phyloP scores from a whole-genome alignment of 257 asterid genomes.

The Primulina huaijiensis region DNA sequence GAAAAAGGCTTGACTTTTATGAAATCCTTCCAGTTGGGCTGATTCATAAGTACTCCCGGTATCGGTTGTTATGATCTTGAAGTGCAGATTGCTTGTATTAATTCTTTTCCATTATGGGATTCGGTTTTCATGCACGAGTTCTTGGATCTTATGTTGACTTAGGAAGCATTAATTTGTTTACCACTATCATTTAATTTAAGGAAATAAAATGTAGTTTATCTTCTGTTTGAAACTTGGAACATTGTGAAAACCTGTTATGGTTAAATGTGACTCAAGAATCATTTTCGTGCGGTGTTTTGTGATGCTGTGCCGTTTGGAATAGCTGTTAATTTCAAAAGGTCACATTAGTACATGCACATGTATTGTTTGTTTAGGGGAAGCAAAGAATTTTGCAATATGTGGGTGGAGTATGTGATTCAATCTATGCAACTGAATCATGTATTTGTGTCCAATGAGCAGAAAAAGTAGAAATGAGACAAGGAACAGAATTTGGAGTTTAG shows the following conservation, averaged over 20 bases:
- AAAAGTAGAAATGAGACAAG: background rate
- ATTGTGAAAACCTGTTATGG: background rate
- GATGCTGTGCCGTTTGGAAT: background rate
- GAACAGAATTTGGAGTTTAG: too few species aligned
- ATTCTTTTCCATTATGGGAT: background rate
- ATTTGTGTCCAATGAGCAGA: background rate
- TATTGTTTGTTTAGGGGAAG: background rate
- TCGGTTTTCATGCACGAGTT: background rate
- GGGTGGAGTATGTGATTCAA: too few species aligned
- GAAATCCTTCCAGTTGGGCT: background rate
- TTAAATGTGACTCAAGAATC: too few species aligned
- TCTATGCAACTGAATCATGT: too few species aligned
- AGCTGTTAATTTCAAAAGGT: background rate
- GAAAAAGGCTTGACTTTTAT: background rate
- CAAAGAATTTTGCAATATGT: too few species aligned
- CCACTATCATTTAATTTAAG: background rate
- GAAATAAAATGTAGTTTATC: background rate
- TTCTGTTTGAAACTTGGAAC: background rate
- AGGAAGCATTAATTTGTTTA: background rate
- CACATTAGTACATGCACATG: background rate
- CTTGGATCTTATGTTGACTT: background rate
- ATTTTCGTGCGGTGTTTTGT: background rate
- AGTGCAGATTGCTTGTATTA: background rate
- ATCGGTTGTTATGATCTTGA: background rate
- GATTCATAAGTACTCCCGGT: background rate